phyloP scores from a whole-genome alignment of 129 eudicot genomes.

The Deinandra increscens region DNA sequence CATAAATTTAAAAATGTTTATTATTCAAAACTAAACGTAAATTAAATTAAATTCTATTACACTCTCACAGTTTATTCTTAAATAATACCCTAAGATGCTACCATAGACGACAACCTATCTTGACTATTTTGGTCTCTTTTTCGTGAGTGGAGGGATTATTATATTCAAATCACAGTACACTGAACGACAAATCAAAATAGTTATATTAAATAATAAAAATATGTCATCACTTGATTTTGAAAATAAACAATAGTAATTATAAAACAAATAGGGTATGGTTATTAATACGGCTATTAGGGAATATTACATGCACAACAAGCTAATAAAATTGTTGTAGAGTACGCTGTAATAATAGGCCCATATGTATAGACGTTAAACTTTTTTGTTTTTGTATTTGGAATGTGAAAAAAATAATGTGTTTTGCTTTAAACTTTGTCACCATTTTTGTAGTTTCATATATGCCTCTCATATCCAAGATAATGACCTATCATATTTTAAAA shows the following conservation, averaged over 20 bases:
- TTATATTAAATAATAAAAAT: too few relatives aligned
- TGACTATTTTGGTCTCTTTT: slow-evolving; percentile 5
- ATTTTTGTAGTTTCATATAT: too few relatives aligned
- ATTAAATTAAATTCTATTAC: too few relatives aligned
- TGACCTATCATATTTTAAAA: too few relatives aligned
- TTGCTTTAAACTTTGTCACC: too few relatives aligned
- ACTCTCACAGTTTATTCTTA: not conserved
- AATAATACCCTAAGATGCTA: slow-evolving; percentile 15
- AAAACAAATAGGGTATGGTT: not conserved
- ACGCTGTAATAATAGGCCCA: not conserved
- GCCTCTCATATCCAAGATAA: too few relatives aligned
- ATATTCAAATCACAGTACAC: not conserved
- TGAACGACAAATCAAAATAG: not conserved
- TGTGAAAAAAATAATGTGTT: too few relatives aligned
- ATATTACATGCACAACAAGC: slow-evolving; percentile 5
- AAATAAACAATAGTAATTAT: not conserved
- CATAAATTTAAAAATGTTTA: too few relatives aligned
- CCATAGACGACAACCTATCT: slow-evolving; percentile 7
- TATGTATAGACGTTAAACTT: not conserved
- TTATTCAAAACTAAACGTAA: too few relatives aligned
- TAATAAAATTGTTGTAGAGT: not conserved
- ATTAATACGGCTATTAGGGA: slow-evolving; percentile 1
- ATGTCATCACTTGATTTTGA: too few relatives aligned
- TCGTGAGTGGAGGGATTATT: slow-evolving; percentile 4
- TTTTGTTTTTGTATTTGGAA: too few relatives aligned